phyloP scores from a whole-genome alignment of 129 eudicot species.

The Pseudognaphalium luteoalbum region DNA sequence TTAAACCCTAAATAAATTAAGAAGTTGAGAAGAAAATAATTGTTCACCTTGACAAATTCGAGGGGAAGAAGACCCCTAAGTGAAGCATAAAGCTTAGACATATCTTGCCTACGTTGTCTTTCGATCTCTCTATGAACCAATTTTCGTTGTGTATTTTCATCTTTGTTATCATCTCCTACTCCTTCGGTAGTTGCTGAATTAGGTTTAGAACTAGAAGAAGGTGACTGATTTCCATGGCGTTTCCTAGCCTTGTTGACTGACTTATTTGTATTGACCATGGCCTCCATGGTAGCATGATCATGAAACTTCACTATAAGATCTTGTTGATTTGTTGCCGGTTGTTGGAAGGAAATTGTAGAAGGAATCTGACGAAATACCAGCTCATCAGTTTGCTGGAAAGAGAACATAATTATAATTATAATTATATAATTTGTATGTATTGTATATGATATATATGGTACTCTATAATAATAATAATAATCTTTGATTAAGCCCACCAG shows the following conservation, averaged over 20 bases:
- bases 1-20: no score
- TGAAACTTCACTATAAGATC: slow-evolving; percentile 31
- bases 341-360: slow-evolving; percentile 30
- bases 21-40: no score
- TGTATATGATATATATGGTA: no score
- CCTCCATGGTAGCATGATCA: slow-evolving; percentile 30
- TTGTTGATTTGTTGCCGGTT: slow-evolving; percentile 30
- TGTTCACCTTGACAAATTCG: slow-evolving; percentile 52
- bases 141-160: slow-evolving; percentile 34
- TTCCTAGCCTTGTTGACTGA: slow-evolving; percentile 26
- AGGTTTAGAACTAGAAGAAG: slow-evolving; percentile 33
- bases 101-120: slow-evolving; percentile 65
- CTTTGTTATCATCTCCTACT: slow-evolving; percentile 14
- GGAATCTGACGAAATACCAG: slow-evolving; percentile 36
- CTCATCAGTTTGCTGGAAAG: slow-evolving; percentile 52
- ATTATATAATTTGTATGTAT: not conserved
- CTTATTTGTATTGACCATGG: not conserved
- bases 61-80: slow-evolving; percentile 72
- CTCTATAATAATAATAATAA: not conserved
- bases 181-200: slow-evolving; percentile 21
- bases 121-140: slow-evolving; percentile 61
- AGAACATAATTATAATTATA: slow-evolving; percentile 35
- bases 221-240: slow-evolving; percentile 21
- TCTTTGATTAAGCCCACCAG: slow-evolving; percentile 27
- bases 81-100: slow-evolving; percentile 63